These are phyloP conservation scores for Abrus pulchellus DNA, from an alignment of 306 rosid species.

Conservation along the genomic window DNA sequence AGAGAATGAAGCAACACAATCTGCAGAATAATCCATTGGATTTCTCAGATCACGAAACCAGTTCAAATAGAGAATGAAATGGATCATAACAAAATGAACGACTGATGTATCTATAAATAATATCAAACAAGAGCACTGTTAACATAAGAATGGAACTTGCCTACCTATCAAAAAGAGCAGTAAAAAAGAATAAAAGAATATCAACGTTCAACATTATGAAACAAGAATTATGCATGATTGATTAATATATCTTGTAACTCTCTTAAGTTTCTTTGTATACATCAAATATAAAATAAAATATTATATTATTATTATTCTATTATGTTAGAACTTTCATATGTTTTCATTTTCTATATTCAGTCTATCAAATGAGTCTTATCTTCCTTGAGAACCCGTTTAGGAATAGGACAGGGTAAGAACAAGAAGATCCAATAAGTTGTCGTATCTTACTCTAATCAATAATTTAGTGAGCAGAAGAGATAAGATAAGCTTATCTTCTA, in stretches of 20 bases:
- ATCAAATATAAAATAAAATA: too few relatives aligned
- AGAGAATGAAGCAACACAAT: background rate
- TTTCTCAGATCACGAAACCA: conserved; percentile 11
- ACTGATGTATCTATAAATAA: background rate
- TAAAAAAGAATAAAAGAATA: background rate
- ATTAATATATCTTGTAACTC: background rate
- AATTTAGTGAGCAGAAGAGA: too few relatives aligned
- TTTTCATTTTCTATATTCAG: too few relatives aligned
- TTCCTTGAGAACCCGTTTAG: too few relatives aligned
- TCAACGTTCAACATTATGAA: background rate
- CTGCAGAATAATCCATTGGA: conserved; percentile 13
- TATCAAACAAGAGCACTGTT: background rate
- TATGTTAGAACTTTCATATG: too few relatives aligned
- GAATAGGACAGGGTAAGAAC: too few relatives aligned
- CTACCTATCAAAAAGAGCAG: background rate
- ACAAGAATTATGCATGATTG: background rate
- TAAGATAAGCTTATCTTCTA: too few relatives aligned
- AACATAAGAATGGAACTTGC: conserved; percentile 17
- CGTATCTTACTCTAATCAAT: too few relatives aligned
- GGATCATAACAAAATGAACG: background rate
- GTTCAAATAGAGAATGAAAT: conserved; percentile 5
- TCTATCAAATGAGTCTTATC: too few relatives aligned
- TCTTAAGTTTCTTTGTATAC: background rate
- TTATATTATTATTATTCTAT: too few relatives aligned
- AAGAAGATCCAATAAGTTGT: too few relatives aligned